Base-by-base conservation (phyloP, 2,329 filamentous ascomycete species). In the Phaeosphaeriaceae sp. region DNA sequence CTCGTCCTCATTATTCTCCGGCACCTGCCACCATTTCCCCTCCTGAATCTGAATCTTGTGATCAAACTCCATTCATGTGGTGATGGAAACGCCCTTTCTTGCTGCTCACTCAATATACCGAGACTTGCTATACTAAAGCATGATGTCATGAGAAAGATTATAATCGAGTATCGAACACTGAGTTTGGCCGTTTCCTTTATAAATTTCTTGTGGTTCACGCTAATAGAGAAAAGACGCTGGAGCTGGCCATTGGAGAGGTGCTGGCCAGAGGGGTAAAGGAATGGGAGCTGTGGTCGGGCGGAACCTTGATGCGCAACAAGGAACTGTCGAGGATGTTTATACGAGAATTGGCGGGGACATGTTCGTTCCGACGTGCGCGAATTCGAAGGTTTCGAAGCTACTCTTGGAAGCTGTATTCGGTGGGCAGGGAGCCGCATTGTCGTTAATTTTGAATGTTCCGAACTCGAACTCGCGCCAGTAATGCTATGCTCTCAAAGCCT, bases 41-140 rank as follows among this genome's bases (percentile, higher is more conserved):
- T 81, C 33, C 90, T 83, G 54, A 89, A 80, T 32, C 81, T 79
- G 74, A 88, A 83, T 18, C 91, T 81, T 37, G 88, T 90, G 56
- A 84, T 75, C 71, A 86, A 88, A 0, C 78, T 78, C 91, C 92
- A 97, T 70, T 96, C 92, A 20, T 83, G 82, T 1, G 93, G 92
- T 1, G 90, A 92, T 0, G 92, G 92, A 68, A 87, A 90, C 43
- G 83, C 79, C 39, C 87, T 82, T 75, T 97, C 92, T 36, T 90
- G 78, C 52, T 81, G 77, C 72, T 96, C 90, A 64, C 92, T 87
- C 66, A 88, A 81, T 29, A 91, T 68, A 13, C 87, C 87, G 55
- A 86, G 83, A 57, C 82, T 81, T 32, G 86, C 83, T 8, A 88
- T 76, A 32, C 83, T 76, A 34, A 85, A 73, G 50, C 87, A 81